Percentiles rank a stretch among this genome's conserved stretches.
phyloP scores from a whole-genome alignment of 805 yeast genomes.

The Starmera amethionina region DNA sequence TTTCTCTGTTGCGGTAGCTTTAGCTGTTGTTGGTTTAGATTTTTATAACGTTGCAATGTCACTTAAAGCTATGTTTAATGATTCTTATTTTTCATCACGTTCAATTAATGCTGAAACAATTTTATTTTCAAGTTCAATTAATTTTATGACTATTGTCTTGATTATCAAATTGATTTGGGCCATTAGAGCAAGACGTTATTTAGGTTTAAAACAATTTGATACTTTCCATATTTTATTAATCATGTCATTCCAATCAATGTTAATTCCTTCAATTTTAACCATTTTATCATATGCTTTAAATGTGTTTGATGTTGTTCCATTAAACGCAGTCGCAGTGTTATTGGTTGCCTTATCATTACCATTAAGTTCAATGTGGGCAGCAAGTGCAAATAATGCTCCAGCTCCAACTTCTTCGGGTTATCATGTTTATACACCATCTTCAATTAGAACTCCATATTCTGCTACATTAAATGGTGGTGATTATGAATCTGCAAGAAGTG shows the following conservation, averaged over 20 bases:
- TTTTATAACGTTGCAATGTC: slow-evolving; percentile 40
- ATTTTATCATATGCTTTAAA: slow-evolving; percentile 40
- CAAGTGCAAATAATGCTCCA: slow-evolving; percentile 44
- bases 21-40: slow-evolving; percentile 50
- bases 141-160: slow-evolving; percentile 50
- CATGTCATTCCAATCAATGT: slow-evolving; percentile 74
- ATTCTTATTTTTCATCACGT: slow-evolving; percentile 21
- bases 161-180: slow-evolving; percentile 60
- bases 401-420: slow-evolving; percentile 27
- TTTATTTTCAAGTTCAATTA: slow-evolving; percentile 60
- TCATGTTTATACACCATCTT: slow-evolving; percentile 1
- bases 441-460: slow-evolving; percentile 1
- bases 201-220: slow-evolving; percentile 79
- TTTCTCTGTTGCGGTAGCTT: slow-evolving; percentile 33
- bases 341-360: slow-evolving; percentile 70
- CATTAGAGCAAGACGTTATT: slow-evolving; percentile 55
- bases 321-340: slow-evolving; percentile 46
- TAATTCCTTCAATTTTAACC: slow-evolving; percentile 65
- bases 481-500: not conserved
- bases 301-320: slow-evolving; percentile 23
- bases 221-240: slow-evolving; percentile 72
- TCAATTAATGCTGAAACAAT: slow-evolving; percentile 46
- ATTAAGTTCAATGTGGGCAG: slow-evolving; percentile 83
- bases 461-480: not conserved
- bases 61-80: slow-evolving; percentile 24